Evolutionary conservation across 2,329 filamentous ascomycete genomes (phyloP).

Genomic region (Microdochium paspali): DNA sequence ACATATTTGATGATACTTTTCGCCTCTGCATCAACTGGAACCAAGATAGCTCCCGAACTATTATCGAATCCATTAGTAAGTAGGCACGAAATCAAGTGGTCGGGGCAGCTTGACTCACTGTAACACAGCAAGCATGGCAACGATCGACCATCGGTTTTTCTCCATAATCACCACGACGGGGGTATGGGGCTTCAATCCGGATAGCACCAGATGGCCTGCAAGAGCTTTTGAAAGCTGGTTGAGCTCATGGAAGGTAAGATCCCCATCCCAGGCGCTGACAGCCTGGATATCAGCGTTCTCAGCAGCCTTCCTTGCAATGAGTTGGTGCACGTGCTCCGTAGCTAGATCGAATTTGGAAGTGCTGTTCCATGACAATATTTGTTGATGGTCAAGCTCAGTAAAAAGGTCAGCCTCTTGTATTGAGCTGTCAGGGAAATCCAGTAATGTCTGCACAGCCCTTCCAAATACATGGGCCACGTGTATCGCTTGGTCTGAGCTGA

Average conservation of each 20-base stretch:
- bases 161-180: constrained; percentile 60
- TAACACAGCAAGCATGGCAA: constrained; percentile 60
- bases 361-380: constrained; percentile 43
- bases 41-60: constrained; percentile 37
- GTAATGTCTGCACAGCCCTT: constrained; percentile 35
- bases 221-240: constrained; percentile 16
- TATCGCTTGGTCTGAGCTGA: constrained; percentile 30
- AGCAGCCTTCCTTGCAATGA: constrained; percentile 30
- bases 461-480: constrained; percentile 45
- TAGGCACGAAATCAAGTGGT: not conserved
- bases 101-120: constrained; percentile 36
- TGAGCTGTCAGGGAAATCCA: constrained; percentile 28
- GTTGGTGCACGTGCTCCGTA: constrained; percentile 32
- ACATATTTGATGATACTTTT: constrained; percentile 29
- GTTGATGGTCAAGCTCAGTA: constrained; percentile 43
- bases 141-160: constrained; percentile 59
- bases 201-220: constrained; percentile 15
- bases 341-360: constrained; percentile 28
- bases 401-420: constrained; percentile 42
- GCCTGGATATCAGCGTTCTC: constrained; percentile 26
- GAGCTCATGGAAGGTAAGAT: constrained; percentile 18
- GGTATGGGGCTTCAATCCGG: constrained; percentile 16
- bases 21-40: constrained; percentile 37
- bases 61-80: not conserved
- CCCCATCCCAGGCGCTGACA: constrained; percentile 19